Conservation (phyloP, 192 early-diverging fungal genomes). For the Entomortierella lignicola region DNA sequence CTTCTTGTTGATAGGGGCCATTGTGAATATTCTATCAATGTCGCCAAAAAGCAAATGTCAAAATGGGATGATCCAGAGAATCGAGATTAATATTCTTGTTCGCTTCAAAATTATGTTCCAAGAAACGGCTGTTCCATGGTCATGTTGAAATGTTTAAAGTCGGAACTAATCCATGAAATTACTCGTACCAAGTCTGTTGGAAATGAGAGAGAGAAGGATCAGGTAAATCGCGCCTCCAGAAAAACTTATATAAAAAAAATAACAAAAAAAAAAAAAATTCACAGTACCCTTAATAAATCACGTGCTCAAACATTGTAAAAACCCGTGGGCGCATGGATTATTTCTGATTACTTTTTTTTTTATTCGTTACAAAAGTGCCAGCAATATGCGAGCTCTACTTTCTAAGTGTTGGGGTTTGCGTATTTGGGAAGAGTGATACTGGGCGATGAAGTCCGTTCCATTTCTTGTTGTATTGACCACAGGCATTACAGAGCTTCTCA, state of each 20-base stretch:
- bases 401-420: constrained; percentile 30
- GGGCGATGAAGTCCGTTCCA: constrained; percentile 46
- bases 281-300: background rate
- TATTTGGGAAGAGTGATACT: constrained; percentile 37
- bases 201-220: constrained; percentile 55
- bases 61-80: constrained; percentile 13
- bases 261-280: background rate
- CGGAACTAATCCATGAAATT: background rate
- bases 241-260: constrained; percentile 1
- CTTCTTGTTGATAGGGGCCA: constrained; percentile 77
- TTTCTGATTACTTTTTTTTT: background rate
- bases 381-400: constrained; percentile 15
- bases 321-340: too few relatives aligned
- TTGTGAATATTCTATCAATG: constrained; percentile 43
- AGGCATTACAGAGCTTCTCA: constrained; percentile 48
- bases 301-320: background rate
- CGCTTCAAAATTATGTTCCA: background rate
- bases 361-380: background rate
- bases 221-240: background rate
- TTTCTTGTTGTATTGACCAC: constrained; percentile 51
- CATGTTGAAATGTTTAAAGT: background rate
- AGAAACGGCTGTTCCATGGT: background rate
- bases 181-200: constrained; percentile 54
- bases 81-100: constrained; percentile 11
- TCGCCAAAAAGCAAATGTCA: background rate